Evolutionary conservation across 768 basidiomycete genomes (phyloP), one percentile per base, ranked within the genome.

Genomic region (Tephrocybe sp.): DNA sequence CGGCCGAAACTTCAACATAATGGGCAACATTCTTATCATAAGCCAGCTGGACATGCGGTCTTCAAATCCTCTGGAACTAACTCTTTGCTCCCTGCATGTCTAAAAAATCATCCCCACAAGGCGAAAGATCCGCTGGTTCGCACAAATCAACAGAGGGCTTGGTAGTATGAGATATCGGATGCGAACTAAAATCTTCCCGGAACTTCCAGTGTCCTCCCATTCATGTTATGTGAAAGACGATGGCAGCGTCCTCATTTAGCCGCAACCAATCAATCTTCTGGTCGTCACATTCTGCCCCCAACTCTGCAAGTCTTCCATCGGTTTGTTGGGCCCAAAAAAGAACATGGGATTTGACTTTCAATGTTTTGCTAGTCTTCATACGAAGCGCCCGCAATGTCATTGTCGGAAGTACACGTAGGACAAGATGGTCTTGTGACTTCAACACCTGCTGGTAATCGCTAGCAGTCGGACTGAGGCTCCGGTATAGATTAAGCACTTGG

Each of bases 261-360:
- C 90, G 89, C 62, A 84, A 78, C 87, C 87, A 90, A 52, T 75
- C 79, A 36, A 91, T 63, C 46, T 82, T 76, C 48, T 76, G 77
- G 11, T 63, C 57, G 44, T 87, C 82, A 23, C 76, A 60, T 22
- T 75, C 69, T n/a, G 49, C 51, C 16, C 71, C 71, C 26, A 92
- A 66, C 46, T 74, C 71, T 20, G 71, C 68, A 23, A 81, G 68
- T 2, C 65, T 48, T 26, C 73, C 73, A 58, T 84, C 77, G 16
- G 67, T 64, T 73, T 87, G 75, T 39, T 68, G 69, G 38, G 85
- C 63, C 82, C 84, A 89, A 30, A 90, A 59, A 41, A 60, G 61
- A 16, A 83, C 58, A 13, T 63, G 65, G 32, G 60, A 65, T 33
- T 64, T 62, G 52, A 65, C 62, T 51, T 67, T 74, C 54, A 72